These are phyloP conservation scores for Sarcodon aspratus DNA, from an alignment of 768 basidiomycete genomes.

Conservation along the genomic window DNA sequence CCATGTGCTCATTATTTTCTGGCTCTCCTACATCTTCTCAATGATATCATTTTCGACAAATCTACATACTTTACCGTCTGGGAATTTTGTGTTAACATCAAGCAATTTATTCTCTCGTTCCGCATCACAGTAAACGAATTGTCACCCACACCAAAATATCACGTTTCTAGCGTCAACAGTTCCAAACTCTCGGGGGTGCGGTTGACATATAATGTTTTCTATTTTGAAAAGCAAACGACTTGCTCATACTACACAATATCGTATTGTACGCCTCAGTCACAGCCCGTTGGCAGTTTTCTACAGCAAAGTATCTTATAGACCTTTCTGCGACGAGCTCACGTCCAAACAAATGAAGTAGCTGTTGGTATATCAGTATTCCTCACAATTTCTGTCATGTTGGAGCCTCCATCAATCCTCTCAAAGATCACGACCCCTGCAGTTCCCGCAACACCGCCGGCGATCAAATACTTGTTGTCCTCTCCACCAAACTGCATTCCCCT, in stretches of 20 bases:
- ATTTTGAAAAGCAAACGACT: background rate
- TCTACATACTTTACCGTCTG: too few species aligned
- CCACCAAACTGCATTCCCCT: conserved; percentile 51
- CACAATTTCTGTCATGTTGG: conserved; percentile 39
- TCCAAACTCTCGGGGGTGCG: too few species aligned
- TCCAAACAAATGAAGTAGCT: conserved; percentile 44
- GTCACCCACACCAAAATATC: too few species aligned
- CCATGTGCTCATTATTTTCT: conserved; percentile 6
- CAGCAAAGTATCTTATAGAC: too few species aligned
- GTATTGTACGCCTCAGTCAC: conserved; percentile 5
- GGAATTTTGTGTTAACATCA: too few species aligned
- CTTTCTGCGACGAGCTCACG: too few species aligned
- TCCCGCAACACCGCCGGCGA: conserved; percentile 43
- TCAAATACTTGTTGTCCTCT: conserved; percentile 38
- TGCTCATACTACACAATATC: conserved; percentile 3
- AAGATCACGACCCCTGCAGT: conserved; percentile 46
- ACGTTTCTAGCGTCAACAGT: too few species aligned
- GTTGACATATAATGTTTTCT: background rate
- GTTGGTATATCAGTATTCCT: conserved; percentile 41
- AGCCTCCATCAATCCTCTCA: conserved; percentile 42
- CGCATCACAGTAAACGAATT: too few species aligned
- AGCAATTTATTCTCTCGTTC: too few species aligned
- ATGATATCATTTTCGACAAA: too few species aligned
- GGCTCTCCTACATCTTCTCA: conserved; percentile 2
- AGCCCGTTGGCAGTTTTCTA: background rate